phyloP scores from a whole-genome alignment of 192 early-diverging fungal species.

The Oehlia diaphana region DNA sequence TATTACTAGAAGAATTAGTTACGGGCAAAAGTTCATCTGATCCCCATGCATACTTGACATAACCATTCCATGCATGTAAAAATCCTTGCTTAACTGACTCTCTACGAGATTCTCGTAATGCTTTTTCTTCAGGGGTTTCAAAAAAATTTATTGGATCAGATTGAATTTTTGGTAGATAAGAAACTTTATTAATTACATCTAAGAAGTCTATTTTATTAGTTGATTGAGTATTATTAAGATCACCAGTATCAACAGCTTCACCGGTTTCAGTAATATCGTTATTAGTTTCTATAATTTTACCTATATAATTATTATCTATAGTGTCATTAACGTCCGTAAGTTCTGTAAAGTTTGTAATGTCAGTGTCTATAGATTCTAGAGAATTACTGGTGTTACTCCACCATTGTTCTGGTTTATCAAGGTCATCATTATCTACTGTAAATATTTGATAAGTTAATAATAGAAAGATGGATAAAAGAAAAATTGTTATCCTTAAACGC shows the following conservation, averaged over 20 bases:
- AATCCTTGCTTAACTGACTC: constrained; percentile 63
- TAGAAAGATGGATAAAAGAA: neutral
- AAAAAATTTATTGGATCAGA: neutral
- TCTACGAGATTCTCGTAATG: neutral
- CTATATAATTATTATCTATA: no score
- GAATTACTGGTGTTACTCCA: neutral
- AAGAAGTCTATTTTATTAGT: neutral
- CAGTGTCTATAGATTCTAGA: neutral
- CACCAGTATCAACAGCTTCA: no score
- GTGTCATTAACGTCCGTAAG: no score
- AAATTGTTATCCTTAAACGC: neutral
- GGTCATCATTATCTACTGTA: neutral
- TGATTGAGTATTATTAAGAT: neutral
- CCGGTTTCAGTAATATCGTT: no score
- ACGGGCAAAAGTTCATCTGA: constrained; percentile 67
- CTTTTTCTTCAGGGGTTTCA: neutral
- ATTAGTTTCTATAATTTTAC: no score
- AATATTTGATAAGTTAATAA: neutral
- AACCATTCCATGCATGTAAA: constrained; percentile 72
- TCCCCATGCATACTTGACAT: constrained; percentile 76
- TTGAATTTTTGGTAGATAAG: neutral
- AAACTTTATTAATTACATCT: neutral
- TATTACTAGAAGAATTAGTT: constrained; percentile 33
- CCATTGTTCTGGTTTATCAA: neutral
- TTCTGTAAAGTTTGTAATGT: no score